Conservation (phyloP, 2,329 filamentous ascomycete genomes). For the Claviceps sp. region DNA sequence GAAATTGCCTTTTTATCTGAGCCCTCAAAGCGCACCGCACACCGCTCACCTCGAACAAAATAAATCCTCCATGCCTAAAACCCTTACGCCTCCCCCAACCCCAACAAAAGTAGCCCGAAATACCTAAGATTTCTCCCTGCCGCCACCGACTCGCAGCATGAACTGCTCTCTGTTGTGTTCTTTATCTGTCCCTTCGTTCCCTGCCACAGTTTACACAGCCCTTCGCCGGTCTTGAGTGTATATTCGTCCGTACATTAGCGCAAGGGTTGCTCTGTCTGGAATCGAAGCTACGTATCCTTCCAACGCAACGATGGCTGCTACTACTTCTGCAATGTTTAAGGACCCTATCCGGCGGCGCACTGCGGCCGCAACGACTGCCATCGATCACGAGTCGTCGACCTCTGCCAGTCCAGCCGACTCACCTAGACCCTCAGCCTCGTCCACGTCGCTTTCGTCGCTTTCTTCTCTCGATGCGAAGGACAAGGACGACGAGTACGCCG, state of each 20-base stretch:
- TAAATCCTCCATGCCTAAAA: background rate
- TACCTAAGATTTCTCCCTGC: background rate
- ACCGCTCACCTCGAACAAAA: background rate
- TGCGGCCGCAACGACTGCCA: slow-evolving; percentile 31
- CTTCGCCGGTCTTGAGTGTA: background rate
- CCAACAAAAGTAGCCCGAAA: background rate
- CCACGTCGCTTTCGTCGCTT: slow-evolving; percentile 85
- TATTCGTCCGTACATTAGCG: background rate
- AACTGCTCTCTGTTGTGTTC: background rate
- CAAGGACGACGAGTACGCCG: slow-evolving; percentile 35
- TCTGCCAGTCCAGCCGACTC: slow-evolving; percentile 46
- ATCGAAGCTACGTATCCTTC: background rate
- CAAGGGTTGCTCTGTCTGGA: background rate
- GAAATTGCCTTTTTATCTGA: background rate
- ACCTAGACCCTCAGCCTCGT: slow-evolving; percentile 55
- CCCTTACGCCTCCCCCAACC: background rate
- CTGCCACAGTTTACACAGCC: background rate
- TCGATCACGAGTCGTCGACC: slow-evolving; percentile 41
- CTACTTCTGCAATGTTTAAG: slow-evolving; percentile 27
- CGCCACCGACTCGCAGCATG: background rate
- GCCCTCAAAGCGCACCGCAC: background rate
- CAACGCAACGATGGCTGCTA: slow-evolving; percentile 29
- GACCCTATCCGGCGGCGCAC: slow-evolving; percentile 35
- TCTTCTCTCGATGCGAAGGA: slow-evolving; percentile 44
- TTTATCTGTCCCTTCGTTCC: background rate